phyloP scores from a whole-genome alignment of 441 rosid species.

The Viola pubescens region DNA sequence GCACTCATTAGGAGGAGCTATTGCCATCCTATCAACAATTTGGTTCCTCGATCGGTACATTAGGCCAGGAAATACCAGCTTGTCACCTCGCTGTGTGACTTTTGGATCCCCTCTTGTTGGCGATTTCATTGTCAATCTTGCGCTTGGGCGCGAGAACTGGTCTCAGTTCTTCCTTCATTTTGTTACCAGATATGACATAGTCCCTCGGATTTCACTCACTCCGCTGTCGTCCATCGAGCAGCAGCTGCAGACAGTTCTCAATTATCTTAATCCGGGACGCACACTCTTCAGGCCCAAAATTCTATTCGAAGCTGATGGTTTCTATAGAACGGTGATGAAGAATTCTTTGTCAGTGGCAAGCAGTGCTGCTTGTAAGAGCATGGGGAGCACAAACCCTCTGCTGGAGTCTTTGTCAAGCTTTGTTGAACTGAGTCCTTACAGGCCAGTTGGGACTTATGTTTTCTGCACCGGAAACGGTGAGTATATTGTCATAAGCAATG shows the following conservation, averaged over 20 bases:
- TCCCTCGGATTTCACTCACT: conserved; percentile 61
- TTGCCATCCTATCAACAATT: conserved; percentile 64
- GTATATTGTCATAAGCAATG: conserved; percentile 44
- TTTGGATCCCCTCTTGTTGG: conserved; percentile 84
- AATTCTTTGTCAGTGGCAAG: conserved; percentile 40
- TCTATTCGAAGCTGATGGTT: conserved; percentile 8
- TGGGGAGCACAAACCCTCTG: conserved; percentile 54
- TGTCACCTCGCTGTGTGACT: conserved; percentile 47
- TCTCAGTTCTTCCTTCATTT: conserved; percentile 53
- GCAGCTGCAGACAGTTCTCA: conserved; percentile 29
- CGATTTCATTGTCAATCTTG: conserved; percentile 53
- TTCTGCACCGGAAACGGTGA: conserved; percentile 42
- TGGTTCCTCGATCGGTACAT: conserved; percentile 46
- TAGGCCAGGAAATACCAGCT: background rate
- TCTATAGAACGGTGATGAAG: conserved; percentile 39
- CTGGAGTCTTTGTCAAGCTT: conserved; percentile 47
- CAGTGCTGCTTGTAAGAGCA: conserved; percentile 45
- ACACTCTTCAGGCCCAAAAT: conserved; percentile 5
- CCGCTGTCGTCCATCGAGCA: conserved; percentile 33
- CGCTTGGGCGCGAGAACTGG: conserved; percentile 69
- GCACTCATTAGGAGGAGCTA: conserved; percentile 73
- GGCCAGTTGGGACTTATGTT: conserved; percentile 64
- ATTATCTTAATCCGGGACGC: conserved; percentile 23
- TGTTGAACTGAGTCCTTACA: conserved; percentile 61
- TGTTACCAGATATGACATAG: conserved; percentile 56